Conservation (phyloP, 768 basidiomycete species). For the Exidia glandulosa region DNA sequence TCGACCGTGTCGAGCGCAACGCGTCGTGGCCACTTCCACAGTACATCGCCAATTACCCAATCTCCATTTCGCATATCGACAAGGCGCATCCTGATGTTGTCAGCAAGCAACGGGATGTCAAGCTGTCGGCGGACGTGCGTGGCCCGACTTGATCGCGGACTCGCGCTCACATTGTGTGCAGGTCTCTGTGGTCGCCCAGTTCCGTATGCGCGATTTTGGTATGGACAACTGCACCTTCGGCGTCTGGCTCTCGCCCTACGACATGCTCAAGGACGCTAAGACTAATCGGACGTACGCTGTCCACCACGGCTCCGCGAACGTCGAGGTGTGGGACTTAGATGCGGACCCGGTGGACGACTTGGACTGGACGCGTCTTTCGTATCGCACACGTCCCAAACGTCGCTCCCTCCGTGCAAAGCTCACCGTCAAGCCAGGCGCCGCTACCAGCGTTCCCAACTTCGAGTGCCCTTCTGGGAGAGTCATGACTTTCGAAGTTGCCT, state of each 20-base stretch:
- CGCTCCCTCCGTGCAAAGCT: neutral
- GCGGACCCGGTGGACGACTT: neutral
- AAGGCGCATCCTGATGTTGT: neutral
- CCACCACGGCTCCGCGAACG: neutral
- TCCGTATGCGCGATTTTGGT: neutral
- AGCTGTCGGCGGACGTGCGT: slow-evolving; percentile 20
- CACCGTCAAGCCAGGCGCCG: neutral
- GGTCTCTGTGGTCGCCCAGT: neutral
- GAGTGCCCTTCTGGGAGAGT: neutral
- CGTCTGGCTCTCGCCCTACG: neutral
- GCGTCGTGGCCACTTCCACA: neutral
- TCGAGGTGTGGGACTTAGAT: neutral
- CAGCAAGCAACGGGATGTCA: slow-evolving; percentile 10
- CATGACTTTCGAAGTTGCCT: neutral
- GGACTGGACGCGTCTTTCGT: neutral
- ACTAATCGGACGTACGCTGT: neutral
- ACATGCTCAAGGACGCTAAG: neutral
- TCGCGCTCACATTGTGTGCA: neutral
- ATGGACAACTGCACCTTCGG: neutral
- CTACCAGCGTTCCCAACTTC: neutral
- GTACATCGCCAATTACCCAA: neutral
- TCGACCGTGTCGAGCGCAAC: neutral
- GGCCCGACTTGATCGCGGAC: slow-evolving; percentile 6
- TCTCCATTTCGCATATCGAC: neutral
- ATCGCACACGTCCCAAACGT: neutral